Evolutionary conservation across 805 yeast genomes (phyloP).

Genomic region (Wickerhamiella brachini): DNA sequence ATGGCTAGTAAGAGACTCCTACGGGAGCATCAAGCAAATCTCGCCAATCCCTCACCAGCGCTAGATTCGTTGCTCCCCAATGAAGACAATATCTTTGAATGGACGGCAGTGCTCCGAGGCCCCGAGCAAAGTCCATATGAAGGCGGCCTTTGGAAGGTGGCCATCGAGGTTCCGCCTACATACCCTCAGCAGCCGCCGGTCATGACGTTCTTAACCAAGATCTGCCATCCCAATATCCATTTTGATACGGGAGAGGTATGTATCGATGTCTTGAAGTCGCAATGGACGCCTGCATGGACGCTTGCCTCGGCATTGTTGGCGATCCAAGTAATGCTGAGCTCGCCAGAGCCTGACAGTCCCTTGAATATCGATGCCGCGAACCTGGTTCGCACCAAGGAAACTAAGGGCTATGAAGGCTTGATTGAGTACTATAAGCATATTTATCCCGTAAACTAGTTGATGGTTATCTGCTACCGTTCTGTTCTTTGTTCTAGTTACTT

Average conservation of each 20-base stretch:
- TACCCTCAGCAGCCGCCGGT: slow-evolving; percentile 41
- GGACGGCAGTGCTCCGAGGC: slow-evolving; percentile 25
- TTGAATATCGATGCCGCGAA: slow-evolving; percentile 29
- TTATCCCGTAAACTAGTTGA: no score
- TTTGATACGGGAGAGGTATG: slow-evolving; percentile 28
- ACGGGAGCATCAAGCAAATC: slow-evolving; percentile 19
- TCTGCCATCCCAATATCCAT: slow-evolving; percentile 27
- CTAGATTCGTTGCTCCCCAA: slow-evolving; percentile 15
- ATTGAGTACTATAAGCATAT: slow-evolving; percentile 19
- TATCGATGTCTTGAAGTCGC: slow-evolving; percentile 24
- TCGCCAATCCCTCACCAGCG: slow-evolving; percentile 20
- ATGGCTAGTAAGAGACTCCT: slow-evolving; percentile 17
- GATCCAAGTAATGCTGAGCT: slow-evolving; percentile 24
- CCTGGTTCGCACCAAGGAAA: slow-evolving; percentile 22
- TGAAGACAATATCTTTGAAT: slow-evolving; percentile 17
- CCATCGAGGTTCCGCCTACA: slow-evolving; percentile 27
- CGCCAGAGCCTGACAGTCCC: slow-evolving; percentile 28
- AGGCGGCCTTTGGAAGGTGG: slow-evolving; percentile 36
- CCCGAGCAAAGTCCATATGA: slow-evolving; percentile 31
- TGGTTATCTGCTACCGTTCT: no score
- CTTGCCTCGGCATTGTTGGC: slow-evolving; percentile 26
- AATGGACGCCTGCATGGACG: slow-evolving; percentile 31
- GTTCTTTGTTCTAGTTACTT: no score
- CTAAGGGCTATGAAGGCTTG: slow-evolving; percentile 19
- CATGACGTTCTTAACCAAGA: slow-evolving; percentile 27